Percentiles rank a stretch among this genome's conserved stretches.
phyloP scores from a whole-genome alignment of 2,329 filamentous ascomycete genomes.

The Aspergillus sp. region DNA sequence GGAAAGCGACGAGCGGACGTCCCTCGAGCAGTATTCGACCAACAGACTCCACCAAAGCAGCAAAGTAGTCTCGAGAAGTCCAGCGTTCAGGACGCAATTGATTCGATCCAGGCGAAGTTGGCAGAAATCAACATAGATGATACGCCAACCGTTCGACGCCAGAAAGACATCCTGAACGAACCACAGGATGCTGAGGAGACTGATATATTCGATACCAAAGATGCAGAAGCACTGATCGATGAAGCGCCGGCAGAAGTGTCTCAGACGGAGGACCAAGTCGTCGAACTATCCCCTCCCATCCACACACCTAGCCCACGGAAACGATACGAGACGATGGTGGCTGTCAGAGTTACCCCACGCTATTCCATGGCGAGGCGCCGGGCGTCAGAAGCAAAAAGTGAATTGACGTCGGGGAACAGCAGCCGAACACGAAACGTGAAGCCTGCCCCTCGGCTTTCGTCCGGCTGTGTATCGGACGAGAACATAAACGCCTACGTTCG shows the following conservation, averaged over 20 bases:
- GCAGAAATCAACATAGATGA: constrained; percentile 27
- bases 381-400: background rate
- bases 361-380: background rate
- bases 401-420: constrained; percentile 1
- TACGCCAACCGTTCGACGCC: background rate
- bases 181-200: background rate
- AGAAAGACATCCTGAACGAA: background rate
- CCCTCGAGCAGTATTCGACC: constrained; percentile 35
- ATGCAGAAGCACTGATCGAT: background rate
- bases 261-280: background rate
- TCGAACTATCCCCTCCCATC: background rate
- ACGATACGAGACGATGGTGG: constrained; percentile 25
- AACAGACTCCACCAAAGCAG: constrained; percentile 26
- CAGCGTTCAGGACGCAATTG: constrained; percentile 15
- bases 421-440: constrained; percentile 18
- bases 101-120: constrained; percentile 26
- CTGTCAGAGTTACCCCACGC: constrained; percentile 24
- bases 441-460: constrained; percentile 25
- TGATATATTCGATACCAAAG: background rate
- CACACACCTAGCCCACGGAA: constrained; percentile 4
- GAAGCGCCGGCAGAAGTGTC: background rate
- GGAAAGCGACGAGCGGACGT: constrained; percentile 35
- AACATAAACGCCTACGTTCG: constrained; percentile 35
- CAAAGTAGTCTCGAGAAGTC: background rate
- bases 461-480: constrained; percentile 33